Evolutionary conservation across 192 early-diverging fungal genomes (phyloP), one percentile per base, ranked within the genome.

Genomic region (Coemansia sp.): DNA sequence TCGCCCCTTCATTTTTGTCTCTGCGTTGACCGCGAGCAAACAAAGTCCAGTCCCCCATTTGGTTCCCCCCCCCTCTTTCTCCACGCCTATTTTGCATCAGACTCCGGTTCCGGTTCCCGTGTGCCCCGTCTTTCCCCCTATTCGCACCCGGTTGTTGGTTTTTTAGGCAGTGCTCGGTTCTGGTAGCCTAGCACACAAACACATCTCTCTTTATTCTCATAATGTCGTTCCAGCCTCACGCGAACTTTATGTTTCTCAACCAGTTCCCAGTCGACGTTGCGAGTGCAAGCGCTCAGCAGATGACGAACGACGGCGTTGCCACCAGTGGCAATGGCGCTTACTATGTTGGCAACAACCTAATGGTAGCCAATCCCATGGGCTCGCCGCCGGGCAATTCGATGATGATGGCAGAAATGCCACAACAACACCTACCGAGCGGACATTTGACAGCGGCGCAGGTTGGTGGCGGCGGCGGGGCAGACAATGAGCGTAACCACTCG

Each of bases 1-100:
- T 72, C 50, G 46, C 40, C 39, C 67, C 62, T 53, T 60, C 57
- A 60, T 63, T 61, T 66, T 83, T 73, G 80, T 65, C 76, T 83
- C 76, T 50, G 80, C 80, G 80, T 83, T 83, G 80, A 83, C 67
- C 80, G 80, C 80, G 76, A 83, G 80, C 80, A 72, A 74, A 74
- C 28, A 30, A 69, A 47, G 39, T 58, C 21, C 47, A 32, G 42
- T 52, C 30, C 46, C 60, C 47, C 57, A 30, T 63, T 43, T 47
- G 40, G 44, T 62, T 23, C 57, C 23, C 57, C 19, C 47, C 11
- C 23, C 37, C 26, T 26, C 1, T 5, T 17, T 13, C 61, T 44
- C 43, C 33, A 30, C 52, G 66, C 26, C 39, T 58, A 44, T n/a
- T 62, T 62, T 44, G 37, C 61, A 62, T 57, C 53, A 23, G 53